Evolutionary conservation across 345 rosid species (phyloP), one percentile per base, ranked within the genome.

Genomic region (Cardiospermum halicacabum): DNA sequence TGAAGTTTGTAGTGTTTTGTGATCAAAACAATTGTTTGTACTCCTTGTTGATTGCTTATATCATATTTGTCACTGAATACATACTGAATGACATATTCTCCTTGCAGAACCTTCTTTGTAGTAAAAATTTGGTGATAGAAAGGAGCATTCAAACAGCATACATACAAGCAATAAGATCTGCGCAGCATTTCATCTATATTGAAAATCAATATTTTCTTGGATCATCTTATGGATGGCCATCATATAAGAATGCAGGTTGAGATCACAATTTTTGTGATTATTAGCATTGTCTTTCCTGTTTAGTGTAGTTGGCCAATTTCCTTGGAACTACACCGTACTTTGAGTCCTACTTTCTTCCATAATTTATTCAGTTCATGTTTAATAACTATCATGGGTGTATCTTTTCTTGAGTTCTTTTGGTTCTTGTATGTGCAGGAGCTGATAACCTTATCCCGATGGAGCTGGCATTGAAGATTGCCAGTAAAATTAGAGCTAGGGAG

Each of bases 181-280:
- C 99, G 19, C 89, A 94, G 79, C 91, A 82, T 85, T 91, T 74
- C 80, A 84, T 94, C 78, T 94, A 94, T 62, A 91, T 94, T 30
- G 99, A 94, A 82, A 94, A 94, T 75, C 99, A 94, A 84, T 94
- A 89, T 77, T 94, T 94, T 72, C 76, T 94, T 31, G 99, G 99
- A 72, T 94, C 99, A 56, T 94, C 99, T 3, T 94, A 89, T 84
- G 99, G 83, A 1, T 94, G 99, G 99, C 97, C 90, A 53, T 76
- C 84, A 1, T 89, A 94, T 65, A 76, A 82, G 69, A 58, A 77
- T 76, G 97, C 97, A 85, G 99, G 99, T 94, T 60, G 59, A 61
- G 56, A 42, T 62, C 62, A 11, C 53, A 39, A 25, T 55, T 42
- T 28, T 70, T 25, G 9, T 59, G 54, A 16, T 36, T 59, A 26